Percentiles rank a stretch among this genome's conserved stretches.
Evolutionary conservation across 2,329 filamentous ascomycete genomes (phyloP).

Genomic region (Trichoderma oligosporum): DNA sequence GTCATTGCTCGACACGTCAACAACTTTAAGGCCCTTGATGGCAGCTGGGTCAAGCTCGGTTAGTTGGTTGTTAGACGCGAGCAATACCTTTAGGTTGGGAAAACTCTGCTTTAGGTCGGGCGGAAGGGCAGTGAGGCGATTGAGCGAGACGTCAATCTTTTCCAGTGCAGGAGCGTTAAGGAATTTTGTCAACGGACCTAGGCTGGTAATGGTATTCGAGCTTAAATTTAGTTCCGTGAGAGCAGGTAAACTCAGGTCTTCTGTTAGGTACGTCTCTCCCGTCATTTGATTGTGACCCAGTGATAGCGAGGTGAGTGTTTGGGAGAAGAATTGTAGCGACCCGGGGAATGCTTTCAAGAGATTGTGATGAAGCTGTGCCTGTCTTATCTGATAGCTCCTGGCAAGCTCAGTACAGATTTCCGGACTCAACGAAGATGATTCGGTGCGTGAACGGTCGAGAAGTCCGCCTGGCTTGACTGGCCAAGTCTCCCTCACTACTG

Average conservation of each 20-base stretch:
- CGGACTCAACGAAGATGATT: constrained; percentile 57
- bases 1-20: constrained; percentile 82
- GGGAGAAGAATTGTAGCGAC: constrained; percentile 66
- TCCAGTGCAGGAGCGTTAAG: constrained; percentile 72
- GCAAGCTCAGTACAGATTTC: constrained; percentile 55
- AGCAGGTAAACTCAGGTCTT: constrained; percentile 64
- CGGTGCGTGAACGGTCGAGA: constrained; percentile 66
- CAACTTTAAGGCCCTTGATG: constrained; percentile 68
- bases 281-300: constrained; percentile 71
- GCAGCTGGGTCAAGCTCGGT: constrained; percentile 67
- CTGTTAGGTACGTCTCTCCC: constrained; percentile 61
- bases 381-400: constrained; percentile 47
- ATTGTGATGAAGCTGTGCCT: constrained; percentile 74
- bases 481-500: constrained; percentile 49
- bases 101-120: constrained; percentile 59
- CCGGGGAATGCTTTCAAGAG: constrained; percentile 66
- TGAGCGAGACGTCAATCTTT: constrained; percentile 76
- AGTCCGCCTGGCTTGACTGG: constrained; percentile 57
- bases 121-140: constrained; percentile 72
- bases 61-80: constrained; percentile 77
- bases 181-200: constrained; percentile 61
- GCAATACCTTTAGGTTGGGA: constrained; percentile 65
- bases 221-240: constrained; percentile 74
- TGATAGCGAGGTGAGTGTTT: constrained; percentile 67
- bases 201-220: constrained; percentile 67